Evolutionary conservation across 2,329 filamentous ascomycete genomes (phyloP).

Genomic region (Aspergillus piperis): DNA sequence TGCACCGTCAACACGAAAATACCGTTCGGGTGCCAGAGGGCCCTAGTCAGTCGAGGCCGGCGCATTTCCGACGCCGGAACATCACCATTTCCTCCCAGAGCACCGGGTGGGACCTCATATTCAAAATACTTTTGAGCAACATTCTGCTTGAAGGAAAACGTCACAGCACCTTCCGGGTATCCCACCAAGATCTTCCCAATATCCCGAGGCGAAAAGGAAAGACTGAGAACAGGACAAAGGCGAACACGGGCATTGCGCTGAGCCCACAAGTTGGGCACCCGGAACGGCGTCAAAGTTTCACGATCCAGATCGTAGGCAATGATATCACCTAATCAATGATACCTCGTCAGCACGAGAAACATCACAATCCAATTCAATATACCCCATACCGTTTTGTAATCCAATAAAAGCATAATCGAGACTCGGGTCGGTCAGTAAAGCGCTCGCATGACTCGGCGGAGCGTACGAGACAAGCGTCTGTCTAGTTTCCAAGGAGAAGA

Average conservation of each 20-base stretch:
- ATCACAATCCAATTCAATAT: no score
- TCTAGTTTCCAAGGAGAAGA: conserved; percentile 78
- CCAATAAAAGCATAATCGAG: conserved; percentile 92
- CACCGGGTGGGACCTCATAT: conserved; percentile 78
- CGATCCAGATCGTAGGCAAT: conserved; percentile 92
- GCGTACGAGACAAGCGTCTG: conserved; percentile 68
- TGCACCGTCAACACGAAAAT: conserved; percentile 85
- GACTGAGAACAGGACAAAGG: conserved; percentile 67
- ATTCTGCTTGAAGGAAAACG: conserved; percentile 95
- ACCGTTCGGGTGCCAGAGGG: conserved; percentile 91
- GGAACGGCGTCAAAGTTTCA: conserved; percentile 72
- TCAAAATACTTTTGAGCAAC: conserved; percentile 75
- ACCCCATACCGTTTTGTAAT: conserved; percentile 62
- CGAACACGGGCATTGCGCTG: conserved; percentile 69
- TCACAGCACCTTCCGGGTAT: conserved; percentile 83
- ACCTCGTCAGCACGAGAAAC: conserved; percentile 4
- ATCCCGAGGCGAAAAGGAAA: conserved; percentile 87
- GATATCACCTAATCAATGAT: conserved; percentile 63
- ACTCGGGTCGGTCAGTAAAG: conserved; percentile 79
- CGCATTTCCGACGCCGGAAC: conserved; percentile 62
- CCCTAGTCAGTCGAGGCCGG: conserved; percentile 75
- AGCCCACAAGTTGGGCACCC: conserved; percentile 84
- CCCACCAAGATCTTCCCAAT: conserved; percentile 88
- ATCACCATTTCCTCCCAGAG: conserved; percentile 74
- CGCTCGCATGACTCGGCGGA: conserved; percentile 73